Conservation (phyloP, 441 rosid genomes). For the Gossypium schwendimanii region DNA sequence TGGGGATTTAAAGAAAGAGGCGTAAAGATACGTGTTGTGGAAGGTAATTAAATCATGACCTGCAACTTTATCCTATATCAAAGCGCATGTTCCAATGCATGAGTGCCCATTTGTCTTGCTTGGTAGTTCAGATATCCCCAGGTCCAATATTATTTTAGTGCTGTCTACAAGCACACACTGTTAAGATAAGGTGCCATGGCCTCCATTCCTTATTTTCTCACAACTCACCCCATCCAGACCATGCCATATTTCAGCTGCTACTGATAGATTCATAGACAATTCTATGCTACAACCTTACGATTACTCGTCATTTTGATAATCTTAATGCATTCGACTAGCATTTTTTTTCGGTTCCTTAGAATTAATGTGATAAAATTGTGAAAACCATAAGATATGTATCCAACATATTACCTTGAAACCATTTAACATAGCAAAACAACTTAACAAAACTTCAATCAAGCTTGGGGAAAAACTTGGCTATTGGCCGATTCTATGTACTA, state of each 20-base stretch:
- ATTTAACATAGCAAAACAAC: background rate
- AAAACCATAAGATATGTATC: background rate
- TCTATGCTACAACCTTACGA: too few relatives aligned
- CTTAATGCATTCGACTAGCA: background rate
- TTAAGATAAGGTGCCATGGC: background rate
- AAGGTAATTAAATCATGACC: background rate
- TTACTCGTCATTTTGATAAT: too few relatives aligned
- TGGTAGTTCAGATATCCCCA: background rate
- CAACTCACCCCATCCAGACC: too few relatives aligned
- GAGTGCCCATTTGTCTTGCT: conserved; percentile 10
- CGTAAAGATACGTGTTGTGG: background rate
- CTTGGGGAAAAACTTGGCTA: background rate
- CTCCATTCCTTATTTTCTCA: background rate
- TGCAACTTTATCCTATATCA: background rate
- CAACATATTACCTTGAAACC: background rate
- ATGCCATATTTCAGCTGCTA: background rate
- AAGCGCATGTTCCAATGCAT: background rate
- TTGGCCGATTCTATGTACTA: background rate
- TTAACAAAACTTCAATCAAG: background rate
- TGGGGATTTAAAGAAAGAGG: background rate
- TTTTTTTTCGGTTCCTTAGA: background rate
- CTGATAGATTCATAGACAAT: background rate
- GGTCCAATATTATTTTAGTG: conserved; percentile 7
- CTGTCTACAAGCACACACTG: background rate
- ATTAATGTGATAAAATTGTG: background rate